These are phyloP conservation scores for Cryptococcus sp. DNA, from an alignment of 1,284 basidiomycete species.

Conservation along the genomic window DNA sequence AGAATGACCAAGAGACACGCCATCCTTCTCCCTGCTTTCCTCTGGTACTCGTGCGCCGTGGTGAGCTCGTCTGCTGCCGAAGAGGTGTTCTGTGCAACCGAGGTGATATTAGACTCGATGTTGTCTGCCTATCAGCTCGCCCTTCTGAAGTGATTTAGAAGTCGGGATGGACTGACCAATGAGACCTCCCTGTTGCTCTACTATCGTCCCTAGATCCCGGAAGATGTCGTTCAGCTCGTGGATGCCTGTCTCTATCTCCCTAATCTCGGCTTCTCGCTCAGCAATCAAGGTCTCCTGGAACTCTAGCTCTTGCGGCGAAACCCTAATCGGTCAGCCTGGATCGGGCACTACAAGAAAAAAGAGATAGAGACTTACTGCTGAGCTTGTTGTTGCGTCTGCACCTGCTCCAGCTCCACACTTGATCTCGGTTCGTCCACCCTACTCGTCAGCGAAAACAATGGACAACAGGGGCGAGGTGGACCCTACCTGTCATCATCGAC, in stretches of 20 bases:
- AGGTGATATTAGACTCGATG: slow-evolving; percentile 90
- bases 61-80: slow-evolving; percentile 82
- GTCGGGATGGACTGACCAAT: slow-evolving; percentile 55
- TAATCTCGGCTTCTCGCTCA: slow-evolving; percentile 90
- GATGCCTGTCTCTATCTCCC: slow-evolving; percentile 94
- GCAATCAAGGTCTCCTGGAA: slow-evolving; percentile 95
- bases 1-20: slow-evolving; percentile 85
- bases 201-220: slow-evolving; percentile 88
- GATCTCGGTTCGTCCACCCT: slow-evolving; percentile 29
- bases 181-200: slow-evolving; percentile 91
- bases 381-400: slow-evolving; percentile 38
- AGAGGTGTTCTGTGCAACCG: slow-evolving; percentile 74
- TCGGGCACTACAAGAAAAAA: background rate
- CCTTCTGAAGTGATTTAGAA: background rate
- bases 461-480: background rate
- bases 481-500: slow-evolving; percentile 31
- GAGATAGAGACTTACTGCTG: slow-evolving; percentile 20
- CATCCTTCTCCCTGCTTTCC: slow-evolving; percentile 83
- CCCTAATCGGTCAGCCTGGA: slow-evolving; percentile 49
- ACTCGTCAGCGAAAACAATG: background rate
- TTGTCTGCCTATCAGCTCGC: slow-evolving; percentile 62
- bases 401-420: slow-evolving; percentile 38
- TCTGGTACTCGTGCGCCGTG: slow-evolving; percentile 89
- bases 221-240: slow-evolving; percentile 97
- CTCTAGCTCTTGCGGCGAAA: slow-evolving; percentile 84